Base-by-base conservation (phyloP, 495 filamentous ascomycete species). In the Peziza echinospora region DNA sequence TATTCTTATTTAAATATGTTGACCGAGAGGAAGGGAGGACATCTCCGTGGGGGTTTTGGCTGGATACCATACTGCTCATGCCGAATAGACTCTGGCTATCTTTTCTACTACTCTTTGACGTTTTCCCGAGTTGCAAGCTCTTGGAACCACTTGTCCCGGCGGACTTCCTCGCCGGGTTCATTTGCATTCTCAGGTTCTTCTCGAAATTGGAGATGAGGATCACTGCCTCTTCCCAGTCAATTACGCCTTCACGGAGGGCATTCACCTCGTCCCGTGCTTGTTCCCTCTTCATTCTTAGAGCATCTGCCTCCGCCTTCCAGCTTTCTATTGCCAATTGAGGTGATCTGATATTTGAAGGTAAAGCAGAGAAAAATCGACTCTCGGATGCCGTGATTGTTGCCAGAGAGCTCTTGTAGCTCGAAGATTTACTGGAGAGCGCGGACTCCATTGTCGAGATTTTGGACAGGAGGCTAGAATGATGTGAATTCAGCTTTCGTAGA, bases 211-310 rank as follows among this genome's bases (percentile, higher is more conserved):
- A 64, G 0, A 93, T 69, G 19, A 79, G 64, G 13, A 63, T 59
- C 6, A 83, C 57, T 2, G 77, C 73, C 34, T 76, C 70, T 49
- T 79, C 73, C 89, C 89, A 97, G 21, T 92, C 63, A 43, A 71
- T 64, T 4, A 72, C 80, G 5, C 89, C 89, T 53, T 89, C 80
- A 41, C 89, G 78, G n/a, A 94, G 61, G 0, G 87, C 89, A 5
- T 64, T 53, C 21, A 73, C 72, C 57, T 97, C 86, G 39, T 64
- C 64, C 51, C 80, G 68, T 5, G 82, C 75, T 34, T 70, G 65
- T 21, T 66, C 51, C 44, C 75, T 73, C 49, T 75, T 72, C 53
- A 65, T 61, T 41, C 69, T 64, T 8, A 86, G 60, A 0, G 65
- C 62, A 10, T 64, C 63, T 21, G 76, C 65, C 59, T 89, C 82